Base-by-base conservation (phyloP, 768 basidiomycete species). In the Chalciporus piperatus region DNA sequence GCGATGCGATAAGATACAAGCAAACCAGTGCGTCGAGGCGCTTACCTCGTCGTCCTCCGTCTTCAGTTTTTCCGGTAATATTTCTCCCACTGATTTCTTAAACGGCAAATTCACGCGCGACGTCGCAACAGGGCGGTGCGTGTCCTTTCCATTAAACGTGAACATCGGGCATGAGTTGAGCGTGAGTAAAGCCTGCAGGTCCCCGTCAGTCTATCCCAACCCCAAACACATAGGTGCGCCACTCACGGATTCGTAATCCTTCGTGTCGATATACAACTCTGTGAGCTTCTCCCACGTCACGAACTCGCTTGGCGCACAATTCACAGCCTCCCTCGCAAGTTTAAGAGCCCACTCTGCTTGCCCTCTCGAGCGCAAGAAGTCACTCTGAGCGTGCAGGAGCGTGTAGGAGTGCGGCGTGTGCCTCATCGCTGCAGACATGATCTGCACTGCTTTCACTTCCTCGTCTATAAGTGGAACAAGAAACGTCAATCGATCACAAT, bases 111-210 rank as follows among this genome's bases (percentile, higher is more conserved):
- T 92, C 6, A 94, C 79, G 53, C 85, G 83, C 1, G 86, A 75
- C 16, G 94, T 84, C 1, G 87, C 76, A 10, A 98, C 82, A 66
- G 80, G 83, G 4, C 94, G 82, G 66, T 99, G 97, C 3, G 86
- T 77, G 68, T 99, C 97, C 19, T 95, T 85, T 40, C 97, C 96
- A 63, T 97, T 97, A 73, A 90, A 98, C 8, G 97, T 98, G 72
- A 99, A 99, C 97, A 99, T 98, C 3, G 96, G 95, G 73, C 97
- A 98, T n/a, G 95, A 98, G 66, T 98, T 98, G 44, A 98, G 82
- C 1, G 96, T 97, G 38, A 98, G 76, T 13, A 98, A 75, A 0
- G 94, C 93, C 77, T 77, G 42, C 8, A 13, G 1, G 12, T 32
- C 30, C 12, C 25, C 23, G 20, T 46, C 39, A 45, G 14, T 37